Evolutionary conservation across 768 basidiomycete species (phyloP), one percentile per base, ranked within the genome.

Genomic region (Phanerodontia chrysosporium): DNA sequence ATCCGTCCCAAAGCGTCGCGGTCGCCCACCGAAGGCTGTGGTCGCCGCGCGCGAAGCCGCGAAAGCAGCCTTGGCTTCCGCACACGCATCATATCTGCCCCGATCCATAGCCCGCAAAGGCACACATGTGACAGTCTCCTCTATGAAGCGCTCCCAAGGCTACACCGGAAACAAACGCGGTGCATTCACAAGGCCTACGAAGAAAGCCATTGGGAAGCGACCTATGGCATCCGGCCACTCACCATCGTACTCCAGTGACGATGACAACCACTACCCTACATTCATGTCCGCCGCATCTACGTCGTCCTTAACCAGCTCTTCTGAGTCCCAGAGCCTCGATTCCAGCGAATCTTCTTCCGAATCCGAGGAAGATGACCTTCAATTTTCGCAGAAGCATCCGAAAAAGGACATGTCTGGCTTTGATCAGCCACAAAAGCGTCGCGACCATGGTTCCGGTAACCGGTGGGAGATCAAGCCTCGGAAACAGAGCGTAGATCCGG

Each of bases 381-480:
- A 29, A n/a, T 59, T 54, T 22, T 18, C 36, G 25, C 51, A 49
- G 12, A 57, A 30, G 16, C 16, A 22, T 29, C 48, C 36, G 14
- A 60, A 56, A 54, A 39, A 32, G 51, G 57, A 60, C 22, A 29
- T 86, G 30, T 70, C 88, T 54, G 82, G 83, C 48, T 80, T 82
- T 30, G 80, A 82, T 21, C 66, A 64, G 52, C 27, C 58, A 62
- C 76, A 75, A 64, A 80, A 74, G 55, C 58, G 65, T 48, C 60
- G 61, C 16, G 55, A 56, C 24, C 62, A 61, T 27, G 71, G 64
- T 62, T 69, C 78, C 61, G 79, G 81, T 54, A 61, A 62, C 44
- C 80, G 80, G 61, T 90, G 89, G 89, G 78, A 88, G 62, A 87
- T 89, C 55, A 77, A 80, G 30, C 82, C 87, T 12, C 80, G 89